phyloP scores from a whole-genome alignment of 352 stramenopile species.

The Ophiocytium majus region DNA sequence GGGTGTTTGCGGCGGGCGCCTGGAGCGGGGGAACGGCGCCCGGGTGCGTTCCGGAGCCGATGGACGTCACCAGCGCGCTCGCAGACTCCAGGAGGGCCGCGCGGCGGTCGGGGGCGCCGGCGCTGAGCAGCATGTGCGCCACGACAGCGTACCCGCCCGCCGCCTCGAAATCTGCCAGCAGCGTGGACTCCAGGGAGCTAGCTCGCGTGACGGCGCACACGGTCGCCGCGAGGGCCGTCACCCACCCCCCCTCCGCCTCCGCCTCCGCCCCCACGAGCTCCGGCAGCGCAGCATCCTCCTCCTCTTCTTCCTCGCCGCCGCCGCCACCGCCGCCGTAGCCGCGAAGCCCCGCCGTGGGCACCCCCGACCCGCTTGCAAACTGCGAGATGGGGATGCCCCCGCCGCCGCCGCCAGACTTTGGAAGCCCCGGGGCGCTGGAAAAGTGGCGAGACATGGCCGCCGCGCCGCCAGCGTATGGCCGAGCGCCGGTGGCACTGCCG shows the following conservation, averaged over 20 bases:
- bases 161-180: conserved; percentile 51
- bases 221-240: conserved; percentile 46
- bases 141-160: conserved; percentile 50
- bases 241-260: conserved; percentile 40
- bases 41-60: conserved; percentile 18
- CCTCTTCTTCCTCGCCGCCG: background rate
- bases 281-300: conserved; percentile 14
- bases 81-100: conserved; percentile 42
- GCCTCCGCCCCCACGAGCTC: conserved; percentile 42
- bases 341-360: background rate
- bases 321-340: background rate
- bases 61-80: conserved; percentile 39
- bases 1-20: conserved; percentile 21
- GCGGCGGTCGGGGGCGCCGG: conserved; percentile 22
- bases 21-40: background rate
- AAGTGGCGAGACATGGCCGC: too few relatives aligned
- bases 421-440: background rate
- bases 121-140: conserved; percentile 43
- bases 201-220: conserved; percentile 39
- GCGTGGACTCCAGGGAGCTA: conserved; percentile 30
- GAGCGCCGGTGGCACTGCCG: too few relatives aligned
- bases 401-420: background rate
- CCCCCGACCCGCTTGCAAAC: background rate
- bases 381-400: background rate
- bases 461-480: too few relatives aligned